Evolutionary conservation across 495 filamentous ascomycete species (phyloP).

Genomic region (Xylaria longipes): DNA sequence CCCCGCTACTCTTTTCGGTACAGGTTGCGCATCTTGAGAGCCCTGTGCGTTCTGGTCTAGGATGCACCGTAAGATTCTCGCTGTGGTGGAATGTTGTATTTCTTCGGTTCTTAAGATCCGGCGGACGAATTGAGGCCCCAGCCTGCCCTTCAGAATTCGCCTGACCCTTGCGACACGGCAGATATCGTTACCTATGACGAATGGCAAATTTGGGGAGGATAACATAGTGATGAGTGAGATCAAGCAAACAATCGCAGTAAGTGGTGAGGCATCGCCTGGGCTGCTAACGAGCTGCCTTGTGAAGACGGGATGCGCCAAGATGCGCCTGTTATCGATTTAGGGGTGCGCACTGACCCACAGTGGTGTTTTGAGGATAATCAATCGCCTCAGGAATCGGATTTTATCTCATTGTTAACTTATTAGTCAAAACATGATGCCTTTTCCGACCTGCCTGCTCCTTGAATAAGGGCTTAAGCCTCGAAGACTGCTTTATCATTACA

Average conservation of each 20-base stretch:
- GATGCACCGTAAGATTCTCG: conserved; percentile 23
- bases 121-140: conserved; percentile 43
- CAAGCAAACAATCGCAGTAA: neutral
- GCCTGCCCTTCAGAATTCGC: conserved; percentile 36
- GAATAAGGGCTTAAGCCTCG: neutral
- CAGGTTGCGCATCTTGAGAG: neutral
- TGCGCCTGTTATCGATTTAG: neutral
- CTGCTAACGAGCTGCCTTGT: neutral
- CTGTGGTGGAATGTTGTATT: conserved; percentile 15
- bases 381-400: neutral
- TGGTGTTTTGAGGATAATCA: neutral
- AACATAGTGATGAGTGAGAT: neutral
- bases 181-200: conserved; percentile 65
- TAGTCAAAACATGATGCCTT: neutral
- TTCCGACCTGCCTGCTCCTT: neutral
- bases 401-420: neutral
- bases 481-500: neutral
- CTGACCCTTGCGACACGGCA: conserved; percentile 55
- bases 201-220: conserved; percentile 24
- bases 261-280: neutral
- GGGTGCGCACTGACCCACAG: neutral
- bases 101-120: conserved; percentile 52
- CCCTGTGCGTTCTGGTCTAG: neutral
- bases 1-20: neutral
- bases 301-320: too few relatives aligned